Evolutionary conservation across 495 filamentous ascomycete species (phyloP).

Genomic region (Cairneyella variabilis): DNA sequence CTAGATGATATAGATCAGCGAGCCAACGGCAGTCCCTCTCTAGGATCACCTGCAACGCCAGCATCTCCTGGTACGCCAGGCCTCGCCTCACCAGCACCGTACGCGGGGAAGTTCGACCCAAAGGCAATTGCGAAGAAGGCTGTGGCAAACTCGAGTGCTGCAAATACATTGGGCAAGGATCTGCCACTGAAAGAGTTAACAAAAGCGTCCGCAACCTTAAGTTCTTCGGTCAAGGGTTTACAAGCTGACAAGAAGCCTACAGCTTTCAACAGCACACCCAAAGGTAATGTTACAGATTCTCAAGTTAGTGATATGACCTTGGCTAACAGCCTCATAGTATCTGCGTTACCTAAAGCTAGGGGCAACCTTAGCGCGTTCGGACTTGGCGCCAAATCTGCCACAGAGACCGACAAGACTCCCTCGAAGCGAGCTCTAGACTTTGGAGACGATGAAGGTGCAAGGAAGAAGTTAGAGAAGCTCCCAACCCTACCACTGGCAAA

Average conservation of each 20-base stretch:
- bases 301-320: conserved; percentile 20
- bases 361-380: conserved; percentile 82
- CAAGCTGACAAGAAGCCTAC: conserved; percentile 49
- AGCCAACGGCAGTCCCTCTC: conserved; percentile 49
- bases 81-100: conserved; percentile 50
- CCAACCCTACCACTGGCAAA: conserved; percentile 69
- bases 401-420: conserved; percentile 61
- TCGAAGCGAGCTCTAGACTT: conserved; percentile 75
- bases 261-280: conserved; percentile 42
- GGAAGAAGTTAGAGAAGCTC: conserved; percentile 83
- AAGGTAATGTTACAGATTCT: conserved; percentile 42
- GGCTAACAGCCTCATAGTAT: conserved; percentile 36
- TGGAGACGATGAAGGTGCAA: conserved; percentile 79
- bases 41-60: conserved; percentile 52
- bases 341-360: conserved; percentile 55
- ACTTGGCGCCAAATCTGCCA: conserved; percentile 57
- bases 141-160: conserved; percentile 37
- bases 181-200: conserved; percentile 55
- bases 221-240: conserved; percentile 40
- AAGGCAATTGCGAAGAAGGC: conserved; percentile 79
- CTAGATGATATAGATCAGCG: conserved; percentile 75
- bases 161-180: conserved; percentile 56
- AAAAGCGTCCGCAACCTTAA: conserved; percentile 45
- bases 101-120: conserved; percentile 82
- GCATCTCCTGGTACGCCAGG: conserved; percentile 52